Evolutionary conservation across 208 protist species (phyloP), one percentile per base, ranked within the genome.

Genomic region (Acanthamoeba healyi): DNA sequence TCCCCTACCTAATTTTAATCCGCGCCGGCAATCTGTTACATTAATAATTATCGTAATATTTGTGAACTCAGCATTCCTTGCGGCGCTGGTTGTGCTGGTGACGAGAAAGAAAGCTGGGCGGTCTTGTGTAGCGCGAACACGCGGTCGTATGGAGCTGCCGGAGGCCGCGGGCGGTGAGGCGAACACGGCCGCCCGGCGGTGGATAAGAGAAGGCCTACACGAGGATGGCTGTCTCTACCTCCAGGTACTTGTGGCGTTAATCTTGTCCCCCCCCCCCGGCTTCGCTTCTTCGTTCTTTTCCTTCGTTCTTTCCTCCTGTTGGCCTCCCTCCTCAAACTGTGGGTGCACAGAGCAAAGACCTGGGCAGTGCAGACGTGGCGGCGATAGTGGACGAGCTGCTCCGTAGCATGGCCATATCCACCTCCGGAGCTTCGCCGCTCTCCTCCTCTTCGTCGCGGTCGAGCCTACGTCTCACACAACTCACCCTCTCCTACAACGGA

Each of bases 401-500:
- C 63, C 63, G 63, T 9, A 72, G 51, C 63, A 42, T 72, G 34
- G n/a, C 32, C 63, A 32, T 10, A 19, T 72, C 63, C 0, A 38
- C 63, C 24, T 15, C n/a, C 63, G 51, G 51, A 72, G 32, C 63
- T 19, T 72, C 34, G 32, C 63, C 63, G 63, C 63, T 72, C 51
- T 12, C 17, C 51, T 58, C 51, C 14, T 26, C 51, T 4, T 58
- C 51, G 19, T 58, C 51, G 17, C 51, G 51, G 1, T 58, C 51
- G 51, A 22, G 51, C 51, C 51, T 58, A 12, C 51, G 51, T 22
- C 63, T 72, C 14, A 72, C 63, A 22, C 63, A 72, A 29, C 63
- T 72, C 63, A 72, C 63, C 32, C 24, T 72, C n/a, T 72, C 63
- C 63, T 72, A 72, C 63, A 72, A 72, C 63, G 63, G 63, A 32